Evolutionary conservation across 2,329 filamentous ascomycete genomes (phyloP).

Genomic region (Graphilbum fragrans): DNA sequence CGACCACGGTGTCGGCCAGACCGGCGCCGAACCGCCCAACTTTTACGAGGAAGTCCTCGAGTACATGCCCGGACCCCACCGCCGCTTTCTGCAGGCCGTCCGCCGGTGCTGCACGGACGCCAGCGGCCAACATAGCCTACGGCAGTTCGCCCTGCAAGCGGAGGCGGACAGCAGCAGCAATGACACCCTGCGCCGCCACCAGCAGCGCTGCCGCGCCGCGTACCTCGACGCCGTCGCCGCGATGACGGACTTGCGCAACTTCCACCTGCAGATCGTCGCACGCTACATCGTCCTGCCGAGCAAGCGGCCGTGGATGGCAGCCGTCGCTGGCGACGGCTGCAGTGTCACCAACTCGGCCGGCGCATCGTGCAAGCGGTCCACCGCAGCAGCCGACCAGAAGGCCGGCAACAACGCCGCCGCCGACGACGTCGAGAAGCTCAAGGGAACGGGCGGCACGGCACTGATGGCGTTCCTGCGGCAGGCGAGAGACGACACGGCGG

Average conservation of each 20-base stretch:
- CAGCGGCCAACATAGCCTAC: too few species aligned
- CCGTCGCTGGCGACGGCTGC: constrained; percentile 10
- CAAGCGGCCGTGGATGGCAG: constrained; percentile 20
- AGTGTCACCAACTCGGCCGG: constrained; percentile 27
- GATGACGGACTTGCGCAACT: constrained; percentile 65
- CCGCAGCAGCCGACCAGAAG: too few species aligned
- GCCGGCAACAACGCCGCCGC: too few species aligned
- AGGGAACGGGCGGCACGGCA: too few species aligned
- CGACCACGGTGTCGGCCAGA: constrained; percentile 48
- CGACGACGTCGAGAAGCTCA: too few species aligned
- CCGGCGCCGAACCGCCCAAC: background rate
- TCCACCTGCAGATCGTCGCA: constrained; percentile 81
- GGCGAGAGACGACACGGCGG: too few species aligned
- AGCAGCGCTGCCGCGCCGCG: constrained; percentile 19
- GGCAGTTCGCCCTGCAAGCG: constrained; percentile 46
- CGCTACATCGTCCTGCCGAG: constrained; percentile 82
- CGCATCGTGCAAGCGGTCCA: constrained; percentile 20
- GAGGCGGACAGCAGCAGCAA: constrained; percentile 21
- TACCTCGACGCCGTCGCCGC: constrained; percentile 68
- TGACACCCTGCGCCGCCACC: too few species aligned
- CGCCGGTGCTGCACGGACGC: constrained; percentile 56
- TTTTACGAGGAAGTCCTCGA: constrained; percentile 59
- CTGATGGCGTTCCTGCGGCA: too few species aligned
- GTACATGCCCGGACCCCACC: constrained; percentile 84
- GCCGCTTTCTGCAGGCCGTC: constrained; percentile 63